A percentile compares a stretch with the other conserved stretches of the same genome.
These are phyloP conservation scores for Hypsizygus marmoreus DNA, from an alignment of 768 basidiomycete species.

Conservation along the genomic window DNA sequence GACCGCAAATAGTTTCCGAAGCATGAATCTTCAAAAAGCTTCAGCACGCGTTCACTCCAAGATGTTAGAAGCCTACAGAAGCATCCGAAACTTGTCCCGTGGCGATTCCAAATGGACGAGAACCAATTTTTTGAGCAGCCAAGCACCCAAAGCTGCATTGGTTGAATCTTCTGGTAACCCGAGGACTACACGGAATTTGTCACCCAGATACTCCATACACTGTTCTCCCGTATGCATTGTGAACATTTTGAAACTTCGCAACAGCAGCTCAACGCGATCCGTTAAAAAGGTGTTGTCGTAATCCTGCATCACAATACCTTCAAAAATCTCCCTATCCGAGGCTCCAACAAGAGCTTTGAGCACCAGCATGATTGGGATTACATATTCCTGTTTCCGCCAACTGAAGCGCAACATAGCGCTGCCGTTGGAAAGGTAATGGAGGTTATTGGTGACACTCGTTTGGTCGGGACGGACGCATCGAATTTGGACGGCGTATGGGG, in stretches of 20 bases:
- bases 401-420: conserved; percentile 96
- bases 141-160: conserved; percentile 77
- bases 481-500: conserved; percentile 91
- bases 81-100: conserved; percentile 92
- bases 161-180: conserved; percentile 93
- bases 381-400: conserved; percentile 98
- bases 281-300: conserved; percentile 97
- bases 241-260: conserved; percentile 95
- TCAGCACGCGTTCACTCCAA: conserved; percentile 5
- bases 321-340: conserved; percentile 95
- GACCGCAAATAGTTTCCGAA: conserved; percentile 89
- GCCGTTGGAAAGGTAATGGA: conserved; percentile 97
- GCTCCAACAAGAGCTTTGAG: conserved; percentile 91
- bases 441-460: conserved; percentile 88
- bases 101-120: conserved; percentile 87
- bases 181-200: conserved; percentile 93
- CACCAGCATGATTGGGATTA: conserved; percentile 95
- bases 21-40: conserved; percentile 80
- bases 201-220: conserved; percentile 92
- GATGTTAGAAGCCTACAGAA: conserved; percentile 63
- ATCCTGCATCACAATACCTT: conserved; percentile 95
- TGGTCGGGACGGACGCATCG: conserved; percentile 94
- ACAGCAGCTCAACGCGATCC: conserved; percentile 91
- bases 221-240: conserved; percentile 84
- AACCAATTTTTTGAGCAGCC: conserved; percentile 82